Conservation (phyloP, 192 early-diverging fungal species). For the Tieghemiomyces parasiticus region DNA sequence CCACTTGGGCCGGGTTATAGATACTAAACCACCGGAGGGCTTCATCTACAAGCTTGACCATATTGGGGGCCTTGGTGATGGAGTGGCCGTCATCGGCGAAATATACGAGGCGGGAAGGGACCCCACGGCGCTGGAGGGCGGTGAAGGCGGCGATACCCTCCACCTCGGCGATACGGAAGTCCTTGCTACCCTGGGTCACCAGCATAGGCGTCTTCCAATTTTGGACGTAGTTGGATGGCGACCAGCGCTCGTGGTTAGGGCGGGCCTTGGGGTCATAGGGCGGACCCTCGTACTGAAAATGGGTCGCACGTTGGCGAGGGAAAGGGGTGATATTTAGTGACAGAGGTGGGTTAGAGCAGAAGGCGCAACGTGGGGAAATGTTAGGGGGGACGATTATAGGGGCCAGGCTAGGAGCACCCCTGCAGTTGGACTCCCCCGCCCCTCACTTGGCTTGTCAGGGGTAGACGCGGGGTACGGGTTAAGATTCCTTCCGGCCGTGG, state of each 20-base stretch:
- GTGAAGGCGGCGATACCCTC: constrained; percentile 63
- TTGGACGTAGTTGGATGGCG: constrained; percentile 49
- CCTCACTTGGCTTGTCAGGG: background rate
- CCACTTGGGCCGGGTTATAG: too few relatives aligned
- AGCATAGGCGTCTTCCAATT: constrained; percentile 65
- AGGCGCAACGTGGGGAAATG: background rate
- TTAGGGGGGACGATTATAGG: background rate
- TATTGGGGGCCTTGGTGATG: constrained; percentile 64
- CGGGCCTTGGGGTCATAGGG: constrained; percentile 35
- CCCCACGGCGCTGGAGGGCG: constrained; percentile 51
- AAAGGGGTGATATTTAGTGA: background rate
- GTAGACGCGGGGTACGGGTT: background rate
- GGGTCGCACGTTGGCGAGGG: too few relatives aligned
- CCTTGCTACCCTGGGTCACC: constrained; percentile 56
- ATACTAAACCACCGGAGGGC: constrained; percentile 40
- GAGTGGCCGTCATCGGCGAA: constrained; percentile 66
- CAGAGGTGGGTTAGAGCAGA: background rate
- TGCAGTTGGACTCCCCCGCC: background rate
- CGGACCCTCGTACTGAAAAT: constrained; percentile 39
- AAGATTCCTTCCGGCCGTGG: too few relatives aligned
- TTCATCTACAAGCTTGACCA: constrained; percentile 55
- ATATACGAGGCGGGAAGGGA: constrained; percentile 51
- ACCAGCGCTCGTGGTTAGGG: constrained; percentile 43
- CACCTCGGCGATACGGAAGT: constrained; percentile 52
- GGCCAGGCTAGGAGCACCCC: background rate